Conservation (phyloP, 306 rosid species). For the Cajanus cajan region DNA sequence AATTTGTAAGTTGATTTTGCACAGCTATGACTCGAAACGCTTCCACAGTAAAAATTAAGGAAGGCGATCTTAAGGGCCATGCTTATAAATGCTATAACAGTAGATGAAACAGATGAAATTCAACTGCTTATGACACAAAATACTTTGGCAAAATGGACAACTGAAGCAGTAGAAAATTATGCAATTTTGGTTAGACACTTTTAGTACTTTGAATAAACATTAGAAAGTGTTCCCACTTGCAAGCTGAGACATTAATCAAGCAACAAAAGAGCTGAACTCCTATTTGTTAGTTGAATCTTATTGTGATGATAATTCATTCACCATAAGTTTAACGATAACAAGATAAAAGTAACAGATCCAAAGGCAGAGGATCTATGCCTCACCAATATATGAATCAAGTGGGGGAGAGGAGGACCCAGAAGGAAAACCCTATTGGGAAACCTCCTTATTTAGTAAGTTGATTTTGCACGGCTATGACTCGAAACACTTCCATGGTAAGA, state of each 20-base stretch:
- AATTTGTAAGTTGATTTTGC: slow-evolving; percentile 39
- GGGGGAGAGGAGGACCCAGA: slow-evolving; percentile 43
- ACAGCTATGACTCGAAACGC: slow-evolving; percentile 91
- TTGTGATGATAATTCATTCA: slow-evolving; percentile 11
- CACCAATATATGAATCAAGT: slow-evolving; percentile 28
- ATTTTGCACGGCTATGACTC: slow-evolving; percentile 85
- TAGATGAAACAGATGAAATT: neutral
- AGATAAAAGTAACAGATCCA: slow-evolving; percentile 25
- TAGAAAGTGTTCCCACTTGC: slow-evolving; percentile 70
- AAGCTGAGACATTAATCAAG: slow-evolving; percentile 33
- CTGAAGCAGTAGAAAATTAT: neutral
- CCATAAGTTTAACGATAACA: slow-evolving; percentile 23
- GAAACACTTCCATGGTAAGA: slow-evolving; percentile 65
- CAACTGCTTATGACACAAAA: neutral
- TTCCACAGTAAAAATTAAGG: slow-evolving; percentile 51
- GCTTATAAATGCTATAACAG: slow-evolving; percentile 33
- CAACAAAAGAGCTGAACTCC: slow-evolving; percentile 38
- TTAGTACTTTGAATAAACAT: too few relatives aligned
- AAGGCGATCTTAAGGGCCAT: slow-evolving; percentile 98
- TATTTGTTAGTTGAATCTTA: slow-evolving; percentile 30
- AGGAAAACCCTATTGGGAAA: slow-evolving; percentile 75
- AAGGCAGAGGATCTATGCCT: slow-evolving; percentile 38
- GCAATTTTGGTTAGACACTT: neutral
- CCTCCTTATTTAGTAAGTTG: slow-evolving; percentile 27
- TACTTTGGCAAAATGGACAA: neutral